These are phyloP conservation scores for Acer campestre DNA, from an alignment of 345 rosid genomes.

Conservation along the genomic window DNA sequence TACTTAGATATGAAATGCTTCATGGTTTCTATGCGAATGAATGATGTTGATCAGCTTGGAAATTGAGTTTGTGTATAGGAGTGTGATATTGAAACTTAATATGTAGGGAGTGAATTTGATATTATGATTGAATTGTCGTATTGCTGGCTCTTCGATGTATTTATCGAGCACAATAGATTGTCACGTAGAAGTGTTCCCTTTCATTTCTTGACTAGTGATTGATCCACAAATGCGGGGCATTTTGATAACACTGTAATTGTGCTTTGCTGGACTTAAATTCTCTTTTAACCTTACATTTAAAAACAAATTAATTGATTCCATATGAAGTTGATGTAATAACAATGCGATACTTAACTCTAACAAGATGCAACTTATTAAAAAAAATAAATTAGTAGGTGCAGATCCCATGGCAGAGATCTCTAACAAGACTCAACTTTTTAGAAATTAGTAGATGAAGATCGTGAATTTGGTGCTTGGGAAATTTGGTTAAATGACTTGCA, in stretches of 20 bases:
- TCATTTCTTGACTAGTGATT: not conserved
- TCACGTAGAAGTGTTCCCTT: not conserved
- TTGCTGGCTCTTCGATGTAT: not conserved
- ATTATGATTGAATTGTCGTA: not conserved
- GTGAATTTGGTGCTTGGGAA: too few relatives aligned
- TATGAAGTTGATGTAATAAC: too few relatives aligned
- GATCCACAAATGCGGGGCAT: not conserved
- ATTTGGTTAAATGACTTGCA: too few relatives aligned
- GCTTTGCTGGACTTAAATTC: too few relatives aligned
- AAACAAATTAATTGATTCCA: too few relatives aligned
- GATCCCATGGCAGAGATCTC: too few relatives aligned
- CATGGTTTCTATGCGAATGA: not conserved
- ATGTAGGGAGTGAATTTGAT: not conserved
- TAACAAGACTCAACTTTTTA: too few relatives aligned
- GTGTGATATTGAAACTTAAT: not conserved
- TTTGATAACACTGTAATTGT: not conserved
- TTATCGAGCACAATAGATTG: not conserved
- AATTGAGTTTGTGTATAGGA: not conserved
- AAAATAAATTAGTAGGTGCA: too few relatives aligned
- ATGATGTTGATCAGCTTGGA: slow-evolving; percentile 3
- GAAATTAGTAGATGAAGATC: too few relatives aligned
- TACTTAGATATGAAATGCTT: not conserved
- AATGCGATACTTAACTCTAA: too few relatives aligned
- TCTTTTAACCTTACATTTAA: too few relatives aligned
- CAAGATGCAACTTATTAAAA: too few relatives aligned